A percentile compares a stretch with the other conserved stretches of the same genome.
These are phyloP conservation scores for Neofusicoccum laricinum DNA, from an alignment of 2,329 filamentous ascomycete species.

Conservation along the genomic window DNA sequence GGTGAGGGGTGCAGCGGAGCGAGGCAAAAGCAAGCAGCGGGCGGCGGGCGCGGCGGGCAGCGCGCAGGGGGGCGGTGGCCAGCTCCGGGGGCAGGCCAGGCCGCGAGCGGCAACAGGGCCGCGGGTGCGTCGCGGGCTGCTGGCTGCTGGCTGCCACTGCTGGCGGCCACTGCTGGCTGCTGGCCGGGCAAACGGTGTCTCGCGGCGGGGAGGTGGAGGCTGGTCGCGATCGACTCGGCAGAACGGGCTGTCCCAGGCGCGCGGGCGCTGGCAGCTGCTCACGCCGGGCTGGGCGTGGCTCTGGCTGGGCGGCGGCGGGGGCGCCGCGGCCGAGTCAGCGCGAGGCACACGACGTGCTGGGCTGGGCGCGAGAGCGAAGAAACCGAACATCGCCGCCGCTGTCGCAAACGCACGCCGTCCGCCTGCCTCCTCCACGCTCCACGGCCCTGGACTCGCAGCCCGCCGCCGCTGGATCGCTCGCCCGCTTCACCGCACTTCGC, in stretches of 20 bases:
- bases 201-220: neutral
- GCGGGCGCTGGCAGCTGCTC: neutral
- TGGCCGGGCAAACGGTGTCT: conserved; percentile 1
- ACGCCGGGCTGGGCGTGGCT: neutral
- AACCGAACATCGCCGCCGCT: conserved; percentile 3
- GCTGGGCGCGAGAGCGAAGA: neutral
- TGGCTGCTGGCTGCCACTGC: neutral
- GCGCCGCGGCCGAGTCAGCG: conserved; percentile 2
- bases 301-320: neutral
- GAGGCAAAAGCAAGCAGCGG: neutral
- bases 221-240: neutral
- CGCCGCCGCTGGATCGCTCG: conserved; percentile 9
- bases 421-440: neutral
- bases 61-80: neutral
- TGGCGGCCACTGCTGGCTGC: neutral
- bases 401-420: neutral
- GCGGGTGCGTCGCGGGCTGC: neutral
- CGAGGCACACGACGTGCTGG: conserved; percentile 2
- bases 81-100: neutral
- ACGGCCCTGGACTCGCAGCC: neutral
- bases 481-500: conserved; percentile 13
- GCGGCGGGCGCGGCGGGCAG: neutral
- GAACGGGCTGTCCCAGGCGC: neutral
- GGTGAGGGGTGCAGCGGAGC: neutral
- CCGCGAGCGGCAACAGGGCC: neutral